Base-by-base conservation (phyloP, 106 monocot species). In the Allium cepa region DNA sequence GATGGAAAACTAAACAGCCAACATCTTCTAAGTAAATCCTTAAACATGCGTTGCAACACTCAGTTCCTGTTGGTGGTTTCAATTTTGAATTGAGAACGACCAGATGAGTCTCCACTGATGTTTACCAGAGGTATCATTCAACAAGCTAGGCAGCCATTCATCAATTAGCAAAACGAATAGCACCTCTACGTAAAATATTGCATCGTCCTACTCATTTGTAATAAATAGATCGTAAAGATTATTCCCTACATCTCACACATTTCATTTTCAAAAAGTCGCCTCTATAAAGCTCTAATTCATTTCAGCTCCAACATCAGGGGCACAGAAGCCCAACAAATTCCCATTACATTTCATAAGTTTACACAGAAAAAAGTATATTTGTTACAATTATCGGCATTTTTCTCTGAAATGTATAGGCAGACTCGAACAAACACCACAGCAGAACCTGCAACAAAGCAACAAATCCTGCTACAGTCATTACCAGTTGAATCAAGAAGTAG, bases 321-420 rank as follows among this genome's bases (percentile, higher is more conserved):
- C 26, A 26, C 12, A 53, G 8, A 27, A 27, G 26, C 53, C 50
- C 8, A 26, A 27, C 11, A 53, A 26, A 26, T 12, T 27, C 67
- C 67, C 53, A 26, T 9, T 27, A 49, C 9, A 49, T 13, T 47
- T 15, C 68, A 53, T 45, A 55, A 68, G 55, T 68, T 55, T 68
- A 55, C 68, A 65, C 16, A 49, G 10, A 65, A 53, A 66, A 56
- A 10, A 11, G 58, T 57, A 69, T 45, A 17, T 57, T 46, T 47
- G 36, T 36, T 36, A 16, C 47, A 69, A 69, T 9, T 17, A 46
- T 47, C 50, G 16, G 56, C 18, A 69, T 46, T 47, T 47, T 57
- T 18, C n/a, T 16, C 26, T n/a, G 16, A 14, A 7, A 46, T 14
- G n/a, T 26, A 53, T 27, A 26, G 67, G 14, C 15, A 12, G 22